These are phyloP conservation scores for Saprolegnia parasitica DNA, from an alignment of 352 stramenopile genomes.

Conservation along the genomic window DNA sequence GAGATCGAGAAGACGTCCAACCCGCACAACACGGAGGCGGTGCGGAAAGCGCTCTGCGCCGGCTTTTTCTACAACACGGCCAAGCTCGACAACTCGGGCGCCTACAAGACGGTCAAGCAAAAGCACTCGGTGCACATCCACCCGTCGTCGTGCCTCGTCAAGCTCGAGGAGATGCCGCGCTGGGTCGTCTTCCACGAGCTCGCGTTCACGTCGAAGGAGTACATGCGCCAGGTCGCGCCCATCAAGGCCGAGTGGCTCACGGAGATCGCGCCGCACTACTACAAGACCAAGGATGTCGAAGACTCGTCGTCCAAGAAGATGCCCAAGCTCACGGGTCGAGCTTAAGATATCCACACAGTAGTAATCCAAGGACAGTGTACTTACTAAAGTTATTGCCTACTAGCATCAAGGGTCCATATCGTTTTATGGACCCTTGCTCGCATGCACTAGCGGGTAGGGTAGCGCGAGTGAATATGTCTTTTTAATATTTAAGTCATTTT, in stretches of 20 bases:
- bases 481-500: too few relatives aligned
- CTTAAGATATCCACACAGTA: not conserved
- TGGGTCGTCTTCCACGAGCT: constrained; percentile 99
- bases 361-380: not conserved
- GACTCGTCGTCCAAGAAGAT: constrained; percentile 96
- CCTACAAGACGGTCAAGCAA: constrained; percentile 99
- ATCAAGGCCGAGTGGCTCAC: constrained; percentile 98
- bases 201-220: constrained; percentile 99
- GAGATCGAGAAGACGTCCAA: constrained; percentile 91
- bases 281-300: constrained; percentile 96
- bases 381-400: not conserved
- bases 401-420: too few relatives aligned
- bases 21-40: constrained; percentile 84
- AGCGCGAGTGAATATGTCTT: too few relatives aligned
- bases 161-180: constrained; percentile 83
- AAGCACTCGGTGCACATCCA: constrained; percentile 97
- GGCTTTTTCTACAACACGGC: constrained; percentile 99
- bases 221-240: constrained; percentile 95
- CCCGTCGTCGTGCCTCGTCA: constrained; percentile 95
- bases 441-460: too few relatives aligned
- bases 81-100: constrained; percentile 91
- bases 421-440: too few relatives aligned
- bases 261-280: constrained; percentile 99
- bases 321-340: constrained; percentile 70
- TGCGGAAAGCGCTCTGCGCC: constrained; percentile 96